Percentiles rank a stretch among this genome's conserved stretches.
Conservation (phyloP, 2,329 filamentous ascomycete species). For the Shiraia bambusicola region DNA sequence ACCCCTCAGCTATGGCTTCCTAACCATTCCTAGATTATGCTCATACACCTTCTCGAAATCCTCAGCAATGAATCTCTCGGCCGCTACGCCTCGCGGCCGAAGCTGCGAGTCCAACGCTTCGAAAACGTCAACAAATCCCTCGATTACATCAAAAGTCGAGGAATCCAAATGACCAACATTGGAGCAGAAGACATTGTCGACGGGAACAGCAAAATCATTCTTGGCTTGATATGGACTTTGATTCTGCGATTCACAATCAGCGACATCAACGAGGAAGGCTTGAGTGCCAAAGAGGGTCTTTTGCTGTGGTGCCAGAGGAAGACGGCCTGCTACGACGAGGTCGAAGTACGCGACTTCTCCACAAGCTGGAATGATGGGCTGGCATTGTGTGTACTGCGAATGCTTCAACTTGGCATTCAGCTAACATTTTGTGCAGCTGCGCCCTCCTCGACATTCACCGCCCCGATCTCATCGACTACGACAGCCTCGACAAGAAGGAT, state of each 20-base stretch:
- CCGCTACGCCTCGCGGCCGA: conserved; percentile 93
- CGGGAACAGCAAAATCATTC: conserved; percentile 94
- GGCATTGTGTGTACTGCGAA: conserved; percentile 63
- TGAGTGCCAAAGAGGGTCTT: conserved; percentile 95
- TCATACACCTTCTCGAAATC: conserved; percentile 96
- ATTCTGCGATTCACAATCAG: conserved; percentile 98
- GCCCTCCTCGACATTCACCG: conserved; percentile 95
- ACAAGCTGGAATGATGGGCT: conserved; percentile 96
- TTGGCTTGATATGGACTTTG: conserved; percentile 96
- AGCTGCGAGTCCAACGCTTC: conserved; percentile 92
- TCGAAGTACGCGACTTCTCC: conserved; percentile 93
- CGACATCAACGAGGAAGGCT: conserved; percentile 96
- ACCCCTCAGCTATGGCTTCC: conserved; percentile 5
- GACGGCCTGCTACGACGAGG: conserved; percentile 96
- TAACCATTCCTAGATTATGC: conserved; percentile 66
- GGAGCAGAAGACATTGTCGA: conserved; percentile 98
- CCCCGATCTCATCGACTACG: conserved; percentile 95
- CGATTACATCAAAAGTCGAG: conserved; percentile 85
- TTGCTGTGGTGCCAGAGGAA: conserved; percentile 97
- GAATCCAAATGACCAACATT: conserved; percentile 98
- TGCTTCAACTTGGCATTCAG: neutral
- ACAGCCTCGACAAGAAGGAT: conserved; percentile 88
- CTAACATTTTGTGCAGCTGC: conserved; percentile 55
- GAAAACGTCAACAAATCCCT: conserved; percentile 97
- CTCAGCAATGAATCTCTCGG: conserved; percentile 92